phyloP scores from a whole-genome alignment of 2,329 filamentous ascomycete species.

The Fusarium aywerte region DNA sequence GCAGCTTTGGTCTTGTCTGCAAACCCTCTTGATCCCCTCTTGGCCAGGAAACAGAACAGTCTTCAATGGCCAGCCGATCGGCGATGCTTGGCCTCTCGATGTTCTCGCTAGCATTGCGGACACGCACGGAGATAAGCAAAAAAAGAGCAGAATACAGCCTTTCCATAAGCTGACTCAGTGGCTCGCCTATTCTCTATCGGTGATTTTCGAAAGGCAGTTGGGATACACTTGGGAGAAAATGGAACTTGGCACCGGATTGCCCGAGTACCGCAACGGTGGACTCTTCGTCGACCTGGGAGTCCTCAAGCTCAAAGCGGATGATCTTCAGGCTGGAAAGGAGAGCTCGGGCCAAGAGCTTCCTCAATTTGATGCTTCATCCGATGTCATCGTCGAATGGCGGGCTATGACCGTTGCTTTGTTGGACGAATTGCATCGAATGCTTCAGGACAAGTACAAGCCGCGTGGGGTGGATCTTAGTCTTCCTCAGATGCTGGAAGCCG shows the following conservation, averaged over 20 bases:
- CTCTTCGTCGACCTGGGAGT: constrained; percentile 71
- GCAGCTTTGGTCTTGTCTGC: constrained; percentile 55
- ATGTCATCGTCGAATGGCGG: constrained; percentile 70
- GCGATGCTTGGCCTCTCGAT: constrained; percentile 62
- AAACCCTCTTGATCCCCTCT: constrained; percentile 58
- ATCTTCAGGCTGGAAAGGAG: constrained; percentile 54
- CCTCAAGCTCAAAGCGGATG: constrained; percentile 60
- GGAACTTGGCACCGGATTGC: constrained; percentile 71
- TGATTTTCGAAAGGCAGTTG: constrained; percentile 67
- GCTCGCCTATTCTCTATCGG: constrained; percentile 78
- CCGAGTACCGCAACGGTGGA: constrained; percentile 78
- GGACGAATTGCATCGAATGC: constrained; percentile 58
- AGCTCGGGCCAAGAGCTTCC: constrained; percentile 58
- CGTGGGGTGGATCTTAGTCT: constrained; percentile 51
- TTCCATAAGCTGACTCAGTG: constrained; percentile 76
- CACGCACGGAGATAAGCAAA: neutral
- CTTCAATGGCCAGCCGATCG: constrained; percentile 56
- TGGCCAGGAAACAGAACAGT: constrained; percentile 65
- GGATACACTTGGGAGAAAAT: constrained; percentile 62
- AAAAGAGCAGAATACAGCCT: constrained; percentile 55
- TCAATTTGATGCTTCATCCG: constrained; percentile 64
- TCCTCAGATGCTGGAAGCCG: constrained; percentile 64
- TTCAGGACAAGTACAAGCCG: constrained; percentile 47
- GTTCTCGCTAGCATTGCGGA: constrained; percentile 30
- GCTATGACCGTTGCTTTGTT: constrained; percentile 68